These are phyloP conservation scores for Stentor coeruleus DNA, from an alignment of 73 alveolate species.

Conservation along the genomic window DNA sequence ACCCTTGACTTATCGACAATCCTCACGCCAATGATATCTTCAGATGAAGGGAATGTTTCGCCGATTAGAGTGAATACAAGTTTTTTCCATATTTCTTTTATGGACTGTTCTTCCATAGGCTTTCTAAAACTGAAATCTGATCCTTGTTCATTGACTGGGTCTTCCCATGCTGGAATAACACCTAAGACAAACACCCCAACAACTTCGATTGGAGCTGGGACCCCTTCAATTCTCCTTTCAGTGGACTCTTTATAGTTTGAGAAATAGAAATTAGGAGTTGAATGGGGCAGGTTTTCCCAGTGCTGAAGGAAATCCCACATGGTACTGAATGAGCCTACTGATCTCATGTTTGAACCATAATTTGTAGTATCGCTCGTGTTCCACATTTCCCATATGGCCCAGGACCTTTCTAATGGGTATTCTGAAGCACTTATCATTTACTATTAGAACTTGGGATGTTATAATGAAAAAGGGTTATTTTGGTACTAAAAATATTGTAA, in stretches of 20 bases:
- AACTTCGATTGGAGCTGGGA: background rate
- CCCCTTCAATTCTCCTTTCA: background rate
- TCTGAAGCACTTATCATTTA: too few relatives aligned
- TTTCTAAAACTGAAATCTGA: background rate
- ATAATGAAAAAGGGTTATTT: too few relatives aligned
- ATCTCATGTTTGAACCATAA: background rate
- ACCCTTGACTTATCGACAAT: constrained; percentile 12
- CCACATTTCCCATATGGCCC: constrained; percentile 25
- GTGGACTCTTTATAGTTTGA: background rate
- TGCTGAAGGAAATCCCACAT: background rate
- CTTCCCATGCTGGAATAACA: constrained; percentile 23
- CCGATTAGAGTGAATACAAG: constrained; percentile 1
- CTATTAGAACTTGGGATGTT: too few relatives aligned
- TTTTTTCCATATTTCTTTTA: too few relatives aligned
- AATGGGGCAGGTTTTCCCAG: constrained; percentile 16
- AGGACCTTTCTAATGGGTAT: background rate
- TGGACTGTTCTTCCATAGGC: too few relatives aligned
- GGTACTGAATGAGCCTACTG: background rate
- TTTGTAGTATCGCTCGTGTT: background rate
- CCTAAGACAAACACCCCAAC: background rate
- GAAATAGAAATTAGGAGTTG: background rate
- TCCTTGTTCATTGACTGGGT: constrained; percentile 1
- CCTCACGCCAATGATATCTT: background rate
- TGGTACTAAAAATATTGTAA: too few relatives aligned
- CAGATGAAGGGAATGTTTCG: constrained; percentile 26